Conservation (phyloP, 768 basidiomycete genomes). For the Lyophyllum atratum region DNA sequence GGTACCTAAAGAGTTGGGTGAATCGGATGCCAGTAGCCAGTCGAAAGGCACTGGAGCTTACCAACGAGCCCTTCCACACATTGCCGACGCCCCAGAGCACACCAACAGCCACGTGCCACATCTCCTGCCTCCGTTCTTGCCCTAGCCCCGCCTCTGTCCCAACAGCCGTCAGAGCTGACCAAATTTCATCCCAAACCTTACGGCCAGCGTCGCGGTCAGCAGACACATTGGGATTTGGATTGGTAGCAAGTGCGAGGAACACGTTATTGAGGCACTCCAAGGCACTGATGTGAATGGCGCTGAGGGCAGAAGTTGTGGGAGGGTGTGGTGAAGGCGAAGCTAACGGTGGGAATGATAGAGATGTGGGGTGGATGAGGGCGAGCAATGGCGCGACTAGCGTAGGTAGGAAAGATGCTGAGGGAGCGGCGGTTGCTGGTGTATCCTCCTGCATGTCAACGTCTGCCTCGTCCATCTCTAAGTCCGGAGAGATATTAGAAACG, state of each 20-base stretch:
- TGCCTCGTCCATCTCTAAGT: constrained; percentile 22
- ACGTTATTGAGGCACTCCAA: constrained; percentile 91
- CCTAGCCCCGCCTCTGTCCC: constrained; percentile 62
- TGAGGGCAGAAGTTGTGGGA: constrained; percentile 84
- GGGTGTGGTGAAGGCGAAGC: constrained; percentile 74
- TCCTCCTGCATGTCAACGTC: constrained; percentile 45
- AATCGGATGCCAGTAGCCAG: not conserved
- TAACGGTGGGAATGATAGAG: constrained; percentile 80
- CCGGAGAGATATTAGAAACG: not conserved
- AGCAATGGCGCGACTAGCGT: constrained; percentile 71
- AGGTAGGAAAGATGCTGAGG: constrained; percentile 49
- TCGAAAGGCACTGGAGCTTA: constrained; percentile 30
- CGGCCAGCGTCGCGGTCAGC: constrained; percentile 51
- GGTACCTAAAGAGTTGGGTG: constrained; percentile 42
- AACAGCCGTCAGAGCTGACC: constrained; percentile 59
- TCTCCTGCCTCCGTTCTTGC: constrained; percentile 68
- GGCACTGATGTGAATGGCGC: constrained; percentile 81
- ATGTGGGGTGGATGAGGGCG: constrained; percentile 69
- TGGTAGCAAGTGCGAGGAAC: constrained; percentile 69
- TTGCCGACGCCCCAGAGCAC: constrained; percentile 88
- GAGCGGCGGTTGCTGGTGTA: constrained; percentile 35
- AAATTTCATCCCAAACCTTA: constrained; percentile 65
- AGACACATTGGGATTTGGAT: constrained; percentile 40
- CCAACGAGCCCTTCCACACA: constrained; percentile 70
- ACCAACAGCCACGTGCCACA: constrained; percentile 81